phyloP scores from a whole-genome alignment of 768 basidiomycete genomes.

The Hortiboletus campestris region DNA sequence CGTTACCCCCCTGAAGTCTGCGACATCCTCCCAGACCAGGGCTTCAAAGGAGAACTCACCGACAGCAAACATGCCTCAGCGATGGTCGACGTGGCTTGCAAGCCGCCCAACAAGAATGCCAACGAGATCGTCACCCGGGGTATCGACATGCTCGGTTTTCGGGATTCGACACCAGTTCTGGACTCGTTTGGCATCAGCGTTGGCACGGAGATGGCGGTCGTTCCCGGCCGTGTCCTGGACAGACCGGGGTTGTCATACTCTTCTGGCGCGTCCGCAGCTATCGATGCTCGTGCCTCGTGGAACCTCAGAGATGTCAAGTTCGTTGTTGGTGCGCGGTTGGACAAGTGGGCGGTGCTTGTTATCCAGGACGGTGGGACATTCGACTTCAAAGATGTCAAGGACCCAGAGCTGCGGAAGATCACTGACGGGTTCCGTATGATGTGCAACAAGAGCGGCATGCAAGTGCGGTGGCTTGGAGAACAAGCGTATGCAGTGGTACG shows the following conservation, averaged over 20 bases:
- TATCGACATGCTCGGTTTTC: conserved; percentile 42
- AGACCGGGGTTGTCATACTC: conserved; percentile 44
- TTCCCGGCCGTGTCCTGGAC: conserved; percentile 51
- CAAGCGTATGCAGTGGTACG: conserved; percentile 33
- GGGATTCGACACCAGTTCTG: conserved; percentile 30
- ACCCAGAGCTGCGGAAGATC: conserved; percentile 45
- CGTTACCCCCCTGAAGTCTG: conserved; percentile 49
- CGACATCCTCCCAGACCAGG: conserved; percentile 40
- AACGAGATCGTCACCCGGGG: conserved; percentile 42
- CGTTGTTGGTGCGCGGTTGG: conserved; percentile 50
- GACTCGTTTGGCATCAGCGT: conserved; percentile 44
- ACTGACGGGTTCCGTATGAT: conserved; percentile 54
- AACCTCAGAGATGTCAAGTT: conserved; percentile 57
- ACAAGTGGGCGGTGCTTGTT: conserved; percentile 67
- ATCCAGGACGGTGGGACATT: conserved; percentile 53
- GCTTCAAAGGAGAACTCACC: conserved; percentile 47
- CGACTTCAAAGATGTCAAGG: conserved; percentile 52
- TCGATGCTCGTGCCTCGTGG: conserved; percentile 48
- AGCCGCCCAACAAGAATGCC: conserved; percentile 46
- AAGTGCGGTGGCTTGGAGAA: conserved; percentile 31
- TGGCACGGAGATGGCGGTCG: conserved; percentile 48
- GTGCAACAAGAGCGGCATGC: conserved; percentile 68
- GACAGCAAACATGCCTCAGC: conserved; percentile 41
- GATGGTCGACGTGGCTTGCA: conserved; percentile 50
- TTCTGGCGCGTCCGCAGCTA: conserved; percentile 15